Evolutionary conservation across 495 filamentous ascomycete genomes (phyloP), one percentile per base, ranked within the genome.

Genomic region (Hypoxylon trugodes): DNA sequence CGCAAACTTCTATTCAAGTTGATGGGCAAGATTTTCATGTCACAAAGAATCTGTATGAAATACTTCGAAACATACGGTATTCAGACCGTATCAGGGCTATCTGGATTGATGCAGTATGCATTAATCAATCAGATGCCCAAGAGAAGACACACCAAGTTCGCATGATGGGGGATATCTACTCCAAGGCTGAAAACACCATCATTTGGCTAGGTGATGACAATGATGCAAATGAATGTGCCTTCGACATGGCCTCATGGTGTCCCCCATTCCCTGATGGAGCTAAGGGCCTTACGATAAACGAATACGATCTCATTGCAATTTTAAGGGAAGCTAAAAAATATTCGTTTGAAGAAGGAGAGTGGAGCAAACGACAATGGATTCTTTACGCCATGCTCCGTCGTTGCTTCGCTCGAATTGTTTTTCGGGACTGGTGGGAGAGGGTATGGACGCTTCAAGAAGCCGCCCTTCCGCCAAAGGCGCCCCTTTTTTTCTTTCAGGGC

Each of bases 51-150:
- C 55, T 59, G 0, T 19, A 42, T 7, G 8, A 16, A 4, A 59
- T 59, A 16, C 45, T 59, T 36, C 15, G 1, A 7, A 8, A 22
- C 3, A 10, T 59, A 15, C 55, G 55, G 3, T 10, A 9, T 6
- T n/a, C 0, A 37, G 38, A 55, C n/a, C 13, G 10, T 9, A 42
- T 16, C 6, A 10, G 57, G 6, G n/a, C 24, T 0, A 47, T 73
- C 5, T 75, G 73, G 70, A 59, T 69, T n/a, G 72, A 75, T 53
- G 69, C 67, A 0, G 48, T 75, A n/a, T 75, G 72, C 38, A 75
- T 75, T n/a, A 65, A 75, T 28, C 73, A 75, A 22, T 35, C 32
- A 1, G 47, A 73, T 42, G n/a, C 28, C 0, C 6, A 40, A 0
- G 73, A 75, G 49, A 62, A 66, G 28, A 50, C 46, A 5, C 50